Base-by-base conservation (phyloP, 495 filamentous ascomycete genomes). In the Penicillium psychrofluorescens region DNA sequence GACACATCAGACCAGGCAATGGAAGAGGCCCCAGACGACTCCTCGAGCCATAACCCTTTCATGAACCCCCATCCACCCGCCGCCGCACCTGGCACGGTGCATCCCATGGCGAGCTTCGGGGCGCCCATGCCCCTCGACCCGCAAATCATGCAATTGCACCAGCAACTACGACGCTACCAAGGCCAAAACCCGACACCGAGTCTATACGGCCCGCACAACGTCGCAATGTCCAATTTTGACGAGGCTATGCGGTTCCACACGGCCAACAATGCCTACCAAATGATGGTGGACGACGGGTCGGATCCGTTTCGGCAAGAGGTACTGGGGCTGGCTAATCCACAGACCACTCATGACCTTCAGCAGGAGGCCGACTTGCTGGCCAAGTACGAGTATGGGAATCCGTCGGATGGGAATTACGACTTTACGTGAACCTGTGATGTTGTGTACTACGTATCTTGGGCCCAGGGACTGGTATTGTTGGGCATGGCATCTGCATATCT, bases 231-330 rank as follows among this genome's bases (percentile, higher is more conserved):
- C 2, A 61, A 52, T 35, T 72, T 72, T 49, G 63, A 70, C 11
- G 66, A 68, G 37, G 59, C 64, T 15, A 61, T 71, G 45, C 65
- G 66, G 12, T 64, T 63, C 35, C 65, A 71, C 44, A 51, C 61
- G 0, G 56, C 61, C 9, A 61, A 40, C 36, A 60, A 63, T 41
- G 67, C 70, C 15, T 71, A 70, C 43, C 66, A 70, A 38, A 66
- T 70, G 58, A 67, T 73, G 66, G 64, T 73, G 13, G 63, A 67
- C 22, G 69, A 73, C 43, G 55, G 62, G 1, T 62, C 64, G 4
- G 68, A 71, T 33, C 45, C 61, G 0, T 60, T 73, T 32, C 65
- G 64, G 40, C 61, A 65, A 43, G 64, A 67, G 40, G 56, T 67
- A 27, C 53, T 72, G 40, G 62, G 62, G 29, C 43, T 73, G 40